A percentile compares a stretch with the other conserved stretches of the same genome.
These are phyloP conservation scores for Recurvomyces mirabilis DNA, from an alignment of 495 filamentous ascomycete genomes.

Conservation along the genomic window DNA sequence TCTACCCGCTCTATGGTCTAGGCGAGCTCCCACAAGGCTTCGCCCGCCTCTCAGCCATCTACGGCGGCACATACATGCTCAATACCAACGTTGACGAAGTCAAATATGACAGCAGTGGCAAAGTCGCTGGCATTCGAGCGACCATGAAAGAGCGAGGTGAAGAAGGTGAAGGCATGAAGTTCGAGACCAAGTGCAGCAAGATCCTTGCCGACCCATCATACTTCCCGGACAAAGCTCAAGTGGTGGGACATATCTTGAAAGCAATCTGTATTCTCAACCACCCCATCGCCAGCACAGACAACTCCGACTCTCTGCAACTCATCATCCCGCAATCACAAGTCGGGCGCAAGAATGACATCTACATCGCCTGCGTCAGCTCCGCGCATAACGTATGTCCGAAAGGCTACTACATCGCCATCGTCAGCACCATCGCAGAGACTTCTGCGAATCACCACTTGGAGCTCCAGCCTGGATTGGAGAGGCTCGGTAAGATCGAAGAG, in stretches of 20 bases:
- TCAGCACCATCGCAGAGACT: conserved; percentile 92
- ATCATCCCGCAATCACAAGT: conserved; percentile 98
- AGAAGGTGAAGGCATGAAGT: conserved; percentile 74
- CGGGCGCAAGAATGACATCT: conserved; percentile 92
- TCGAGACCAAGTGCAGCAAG: conserved; percentile 89
- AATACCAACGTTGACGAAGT: conserved; percentile 90
- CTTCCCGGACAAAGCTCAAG: conserved; percentile 78
- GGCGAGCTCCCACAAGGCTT: conserved; percentile 98
- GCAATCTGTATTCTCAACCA: conserved; percentile 97
- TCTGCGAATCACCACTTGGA: conserved; percentile 89
- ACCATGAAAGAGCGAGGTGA: conserved; percentile 81
- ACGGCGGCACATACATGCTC: conserved; percentile 98
- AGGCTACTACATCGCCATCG: conserved; percentile 97
- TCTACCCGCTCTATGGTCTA: conserved; percentile 95
- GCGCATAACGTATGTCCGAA: conserved; percentile 98
- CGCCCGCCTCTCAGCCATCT: conserved; percentile 91
- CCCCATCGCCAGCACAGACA: conserved; percentile 76
- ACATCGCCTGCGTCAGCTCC: conserved; percentile 90
- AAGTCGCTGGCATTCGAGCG: conserved; percentile 87
- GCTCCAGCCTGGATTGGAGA: conserved; percentile 84
- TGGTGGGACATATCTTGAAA: conserved; percentile 80
- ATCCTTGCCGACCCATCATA: conserved; percentile 95
- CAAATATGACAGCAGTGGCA: conserved; percentile 60
- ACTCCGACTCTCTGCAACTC: conserved; percentile 82
- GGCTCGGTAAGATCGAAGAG: conserved; percentile 88